Percentiles rank a stretch among this genome's conserved stretches.
These are phyloP conservation scores for Lepraria neglecta DNA, from an alignment of 495 filamentous ascomycete genomes.

Conservation along the genomic window DNA sequence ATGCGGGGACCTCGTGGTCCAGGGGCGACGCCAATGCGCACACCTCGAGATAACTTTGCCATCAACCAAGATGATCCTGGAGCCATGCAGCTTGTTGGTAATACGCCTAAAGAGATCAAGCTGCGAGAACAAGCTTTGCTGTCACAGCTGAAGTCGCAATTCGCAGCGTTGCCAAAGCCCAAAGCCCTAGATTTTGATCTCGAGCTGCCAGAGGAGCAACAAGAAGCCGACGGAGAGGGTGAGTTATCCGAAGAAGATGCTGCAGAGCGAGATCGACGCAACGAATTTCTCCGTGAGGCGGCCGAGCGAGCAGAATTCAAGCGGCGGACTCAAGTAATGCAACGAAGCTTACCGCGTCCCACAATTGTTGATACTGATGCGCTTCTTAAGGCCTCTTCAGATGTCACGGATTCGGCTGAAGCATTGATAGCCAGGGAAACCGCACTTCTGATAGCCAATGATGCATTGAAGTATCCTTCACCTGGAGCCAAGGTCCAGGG, in stretches of 20 bases:
- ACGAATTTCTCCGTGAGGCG: constrained; percentile 60
- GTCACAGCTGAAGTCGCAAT: constrained; percentile 57
- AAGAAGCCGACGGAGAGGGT: constrained; percentile 49
- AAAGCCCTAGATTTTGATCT: constrained; percentile 88
- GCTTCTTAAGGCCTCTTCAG: constrained; percentile 54
- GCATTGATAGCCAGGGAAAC: constrained; percentile 65
- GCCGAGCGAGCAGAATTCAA: constrained; percentile 69
- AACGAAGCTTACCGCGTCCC: constrained; percentile 75
- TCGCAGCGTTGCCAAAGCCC: constrained; percentile 83
- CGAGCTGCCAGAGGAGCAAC: constrained; percentile 79
- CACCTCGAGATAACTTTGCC: constrained; percentile 81
- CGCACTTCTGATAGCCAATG: constrained; percentile 70
- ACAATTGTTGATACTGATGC: constrained; percentile 62
- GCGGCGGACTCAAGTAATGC: constrained; percentile 83
- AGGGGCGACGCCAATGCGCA: constrained; percentile 84
- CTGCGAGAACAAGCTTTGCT: constrained; percentile 65
- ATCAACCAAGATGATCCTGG: constrained; percentile 63
- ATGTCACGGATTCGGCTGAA: constrained; percentile 49
- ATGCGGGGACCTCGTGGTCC: constrained; percentile 48
- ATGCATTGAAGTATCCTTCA: constrained; percentile 68
- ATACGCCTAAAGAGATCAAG: constrained; percentile 72
- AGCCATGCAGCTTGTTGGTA: constrained; percentile 61
- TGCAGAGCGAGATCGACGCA: constrained; percentile 69
- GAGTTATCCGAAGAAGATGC: constrained; percentile 73
- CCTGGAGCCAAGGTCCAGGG: constrained; percentile 58